Evolutionary conservation across 108 stramenopile species (phyloP).

Genomic region (Schizochytrium sp.): DNA sequence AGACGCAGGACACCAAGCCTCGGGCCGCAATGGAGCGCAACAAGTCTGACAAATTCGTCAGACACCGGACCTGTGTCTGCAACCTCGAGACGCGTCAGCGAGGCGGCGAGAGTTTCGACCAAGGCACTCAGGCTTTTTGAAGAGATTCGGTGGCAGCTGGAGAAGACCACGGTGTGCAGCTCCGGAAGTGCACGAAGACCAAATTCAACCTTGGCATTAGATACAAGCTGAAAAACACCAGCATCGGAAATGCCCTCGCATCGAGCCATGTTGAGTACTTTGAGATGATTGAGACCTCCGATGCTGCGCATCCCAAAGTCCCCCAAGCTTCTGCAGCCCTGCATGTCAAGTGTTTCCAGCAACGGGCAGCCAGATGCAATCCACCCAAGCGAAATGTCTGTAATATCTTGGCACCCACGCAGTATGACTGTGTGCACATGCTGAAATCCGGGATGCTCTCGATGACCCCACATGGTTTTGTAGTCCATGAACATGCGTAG

Average conservation of each 20-base stretch:
- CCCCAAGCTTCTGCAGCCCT: background rate
- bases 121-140: background rate
- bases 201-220: background rate
- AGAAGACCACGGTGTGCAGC: background rate
- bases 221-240: background rate
- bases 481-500: background rate
- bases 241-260: background rate
- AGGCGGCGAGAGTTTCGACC: background rate
- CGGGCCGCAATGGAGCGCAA: background rate
- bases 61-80: background rate
- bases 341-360: background rate
- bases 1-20: background rate
- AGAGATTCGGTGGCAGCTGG: background rate
- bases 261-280: background rate
- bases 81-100: background rate
- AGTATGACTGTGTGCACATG: background rate
- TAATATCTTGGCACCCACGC: background rate
- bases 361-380: background rate
- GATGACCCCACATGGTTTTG: background rate
- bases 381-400: background rate
- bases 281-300: background rate
- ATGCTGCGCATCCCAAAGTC: background rate
- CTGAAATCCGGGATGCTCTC: background rate
- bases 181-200: background rate
- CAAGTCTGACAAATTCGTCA: background rate